Conservation (phyloP, 2,329 filamentous ascomycete genomes). For the Colletotrichum abscissum region DNA sequence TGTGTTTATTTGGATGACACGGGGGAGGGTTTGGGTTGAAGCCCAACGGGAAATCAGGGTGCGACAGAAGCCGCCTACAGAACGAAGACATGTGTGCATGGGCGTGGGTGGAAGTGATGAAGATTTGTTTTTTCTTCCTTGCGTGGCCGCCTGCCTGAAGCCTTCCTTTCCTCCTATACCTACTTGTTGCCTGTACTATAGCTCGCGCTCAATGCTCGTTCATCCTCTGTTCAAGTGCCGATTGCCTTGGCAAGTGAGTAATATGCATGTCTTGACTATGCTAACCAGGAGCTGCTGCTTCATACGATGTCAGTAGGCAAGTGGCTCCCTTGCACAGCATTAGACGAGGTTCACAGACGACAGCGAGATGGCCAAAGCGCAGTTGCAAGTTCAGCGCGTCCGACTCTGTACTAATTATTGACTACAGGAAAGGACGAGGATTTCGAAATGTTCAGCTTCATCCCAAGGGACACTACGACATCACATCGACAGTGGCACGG, state of each 20-base stretch:
- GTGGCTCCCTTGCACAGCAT: not conserved
- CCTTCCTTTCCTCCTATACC: slow-evolving; percentile 34
- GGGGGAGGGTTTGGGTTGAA: not conserved
- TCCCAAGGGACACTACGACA: not conserved
- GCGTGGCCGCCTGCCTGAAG: slow-evolving; percentile 35
- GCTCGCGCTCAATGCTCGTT: slow-evolving; percentile 35
- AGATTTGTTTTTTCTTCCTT: slow-evolving; percentile 28
- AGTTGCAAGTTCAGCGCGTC: not conserved
- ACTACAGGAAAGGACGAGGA: no score
- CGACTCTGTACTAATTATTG: not conserved
- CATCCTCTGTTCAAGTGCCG: slow-evolving; percentile 36
- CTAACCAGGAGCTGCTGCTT: not conserved
- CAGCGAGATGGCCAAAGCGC: not conserved
- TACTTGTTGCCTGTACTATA: slow-evolving; percentile 37
- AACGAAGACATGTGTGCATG: slow-evolving; percentile 32
- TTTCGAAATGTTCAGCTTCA: not conserved
- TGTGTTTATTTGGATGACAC: slow-evolving; percentile 9
- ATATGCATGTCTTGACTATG: not conserved
- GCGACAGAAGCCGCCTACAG: slow-evolving; percentile 10
- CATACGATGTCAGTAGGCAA: no score
- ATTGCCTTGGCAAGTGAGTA: not conserved
- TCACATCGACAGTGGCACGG: no score
- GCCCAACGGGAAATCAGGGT: not conserved
- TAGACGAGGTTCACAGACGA: not conserved
- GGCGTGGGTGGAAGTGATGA: slow-evolving; percentile 24